A percentile compares a stretch with the other conserved stretches of the same genome.
These are phyloP conservation scores for Candolleomyces eurysporus DNA, from an alignment of 768 basidiomycete genomes.

Conservation along the genomic window DNA sequence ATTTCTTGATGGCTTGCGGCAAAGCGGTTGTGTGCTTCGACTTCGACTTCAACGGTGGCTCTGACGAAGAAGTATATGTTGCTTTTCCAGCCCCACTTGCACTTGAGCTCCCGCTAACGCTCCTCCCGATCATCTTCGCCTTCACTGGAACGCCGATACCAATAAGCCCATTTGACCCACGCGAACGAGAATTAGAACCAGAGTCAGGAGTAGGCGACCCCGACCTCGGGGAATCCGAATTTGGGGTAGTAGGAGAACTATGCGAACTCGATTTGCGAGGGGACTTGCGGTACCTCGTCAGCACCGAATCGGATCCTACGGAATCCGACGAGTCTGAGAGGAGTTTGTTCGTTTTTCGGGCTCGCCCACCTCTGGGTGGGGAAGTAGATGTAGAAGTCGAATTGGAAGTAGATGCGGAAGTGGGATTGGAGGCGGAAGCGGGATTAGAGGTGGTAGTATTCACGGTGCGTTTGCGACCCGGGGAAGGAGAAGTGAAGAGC, in stretches of 20 bases:
- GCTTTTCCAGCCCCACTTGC: neutral
- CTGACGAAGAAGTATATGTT: neutral
- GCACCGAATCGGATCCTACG: neutral
- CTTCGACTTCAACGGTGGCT: neutral
- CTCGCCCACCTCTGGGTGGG: neutral
- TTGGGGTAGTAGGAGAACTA: slow-evolving; percentile 1
- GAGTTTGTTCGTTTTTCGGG: neutral
- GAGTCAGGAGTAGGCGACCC: neutral
- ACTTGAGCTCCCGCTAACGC: too few species aligned
- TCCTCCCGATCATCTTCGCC: too few species aligned
- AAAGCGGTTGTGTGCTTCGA: neutral
- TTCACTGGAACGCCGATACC: too few species aligned
- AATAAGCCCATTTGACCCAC: neutral
- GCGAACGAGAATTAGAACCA: neutral
- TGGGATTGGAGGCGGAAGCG: neutral
- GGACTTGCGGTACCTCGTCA: slow-evolving; percentile 6
- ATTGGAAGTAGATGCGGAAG: neutral
- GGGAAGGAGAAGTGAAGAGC: neutral
- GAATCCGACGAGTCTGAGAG: neutral
- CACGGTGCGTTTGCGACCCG: neutral
- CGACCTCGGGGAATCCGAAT: neutral
- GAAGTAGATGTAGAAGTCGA: neutral
- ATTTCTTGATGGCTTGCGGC: neutral
- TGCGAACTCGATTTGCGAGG: slow-evolving; percentile 13
- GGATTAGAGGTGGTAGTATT: neutral